Evolutionary conservation across 345 rosid species (phyloP).

Genomic region (Salix koriyanagi): DNA sequence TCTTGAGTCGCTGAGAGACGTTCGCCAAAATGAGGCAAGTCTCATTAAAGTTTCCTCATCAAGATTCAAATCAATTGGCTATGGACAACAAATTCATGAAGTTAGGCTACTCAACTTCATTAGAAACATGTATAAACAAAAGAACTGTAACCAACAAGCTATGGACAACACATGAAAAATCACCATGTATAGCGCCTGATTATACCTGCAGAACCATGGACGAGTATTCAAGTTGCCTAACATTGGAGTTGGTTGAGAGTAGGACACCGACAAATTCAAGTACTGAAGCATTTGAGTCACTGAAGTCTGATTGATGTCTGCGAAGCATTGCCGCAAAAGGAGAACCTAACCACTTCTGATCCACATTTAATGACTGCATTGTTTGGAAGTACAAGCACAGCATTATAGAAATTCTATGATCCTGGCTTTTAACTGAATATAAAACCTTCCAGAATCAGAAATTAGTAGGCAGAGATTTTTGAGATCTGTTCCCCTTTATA

Average conservation of each 20-base stretch:
- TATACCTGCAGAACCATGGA: conserved; percentile 82
- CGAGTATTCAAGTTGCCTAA: conserved; percentile 70
- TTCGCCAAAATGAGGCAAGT: conserved; percentile 81
- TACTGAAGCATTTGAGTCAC: conserved; percentile 45
- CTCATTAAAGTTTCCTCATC: conserved; percentile 92
- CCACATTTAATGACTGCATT: conserved; percentile 65
- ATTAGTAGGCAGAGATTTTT: neutral
- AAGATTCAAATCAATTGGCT: conserved; percentile 83
- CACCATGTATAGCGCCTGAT: conserved; percentile 10
- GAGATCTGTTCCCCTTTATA: neutral
- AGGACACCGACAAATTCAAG: conserved; percentile 54
- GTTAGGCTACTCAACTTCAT: conserved; percentile 11
- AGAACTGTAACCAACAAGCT: conserved; percentile 7
- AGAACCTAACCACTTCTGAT: conserved; percentile 74
- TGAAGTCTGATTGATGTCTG: conserved; percentile 47
- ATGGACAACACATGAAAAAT: conserved; percentile 2
- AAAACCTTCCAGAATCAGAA: conserved; percentile 13
- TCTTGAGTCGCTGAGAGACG: conserved; percentile 65
- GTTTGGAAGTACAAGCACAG: conserved; percentile 10
- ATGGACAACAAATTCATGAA: conserved; percentile 22
- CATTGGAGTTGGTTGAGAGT: conserved; percentile 55
- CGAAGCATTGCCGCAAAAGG: conserved; percentile 91
- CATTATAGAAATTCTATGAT: neutral
- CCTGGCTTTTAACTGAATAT: neutral
- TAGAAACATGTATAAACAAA: conserved; percentile 14